Evolutionary conservation across 2,329 filamentous ascomycete genomes (phyloP).

Genomic region (Diaporthe sp.): DNA sequence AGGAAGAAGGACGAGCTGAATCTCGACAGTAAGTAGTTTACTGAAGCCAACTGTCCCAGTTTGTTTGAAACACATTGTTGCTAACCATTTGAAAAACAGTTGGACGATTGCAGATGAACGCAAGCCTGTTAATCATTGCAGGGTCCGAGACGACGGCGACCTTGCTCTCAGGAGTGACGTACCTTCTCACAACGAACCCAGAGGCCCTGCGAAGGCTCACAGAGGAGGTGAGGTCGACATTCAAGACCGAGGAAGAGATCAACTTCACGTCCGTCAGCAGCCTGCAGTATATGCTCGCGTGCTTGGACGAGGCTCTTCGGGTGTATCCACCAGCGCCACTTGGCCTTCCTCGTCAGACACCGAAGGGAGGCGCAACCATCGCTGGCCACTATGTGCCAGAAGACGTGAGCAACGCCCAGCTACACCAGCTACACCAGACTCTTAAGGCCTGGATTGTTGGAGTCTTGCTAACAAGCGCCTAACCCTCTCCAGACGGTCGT

Average conservation of each 20-base stretch:
- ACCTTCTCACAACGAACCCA: constrained; percentile 39
- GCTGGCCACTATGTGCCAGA: constrained; percentile 31
- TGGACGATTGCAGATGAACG: neutral
- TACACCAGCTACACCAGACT: neutral
- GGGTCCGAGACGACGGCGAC: constrained; percentile 37
- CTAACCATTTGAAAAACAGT: neutral
- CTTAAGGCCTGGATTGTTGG: neutral
- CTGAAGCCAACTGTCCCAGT: neutral
- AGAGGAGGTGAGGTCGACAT: constrained; percentile 48
- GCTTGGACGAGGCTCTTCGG: constrained; percentile 50
- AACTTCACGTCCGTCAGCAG: constrained; percentile 40
- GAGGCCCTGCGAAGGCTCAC: constrained; percentile 41
- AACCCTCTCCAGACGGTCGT: constrained; percentile 42
- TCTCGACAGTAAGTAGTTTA: neutral
- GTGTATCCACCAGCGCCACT: constrained; percentile 46
- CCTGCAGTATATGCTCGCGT: constrained; percentile 48
- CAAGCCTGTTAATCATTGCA: constrained; percentile 23
- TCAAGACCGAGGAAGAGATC: constrained; percentile 47
- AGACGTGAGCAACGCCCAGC: constrained; percentile 31
- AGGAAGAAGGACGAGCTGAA: constrained; percentile 20
- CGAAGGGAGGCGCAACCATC: constrained; percentile 30
- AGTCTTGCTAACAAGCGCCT: neutral
- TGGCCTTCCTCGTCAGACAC: constrained; percentile 28
- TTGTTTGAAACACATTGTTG: neutral
- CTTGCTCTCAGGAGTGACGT: constrained; percentile 33